These are phyloP conservation scores for Lactarius trivialis DNA, from an alignment of 768 basidiomycete species.

Conservation along the genomic window DNA sequence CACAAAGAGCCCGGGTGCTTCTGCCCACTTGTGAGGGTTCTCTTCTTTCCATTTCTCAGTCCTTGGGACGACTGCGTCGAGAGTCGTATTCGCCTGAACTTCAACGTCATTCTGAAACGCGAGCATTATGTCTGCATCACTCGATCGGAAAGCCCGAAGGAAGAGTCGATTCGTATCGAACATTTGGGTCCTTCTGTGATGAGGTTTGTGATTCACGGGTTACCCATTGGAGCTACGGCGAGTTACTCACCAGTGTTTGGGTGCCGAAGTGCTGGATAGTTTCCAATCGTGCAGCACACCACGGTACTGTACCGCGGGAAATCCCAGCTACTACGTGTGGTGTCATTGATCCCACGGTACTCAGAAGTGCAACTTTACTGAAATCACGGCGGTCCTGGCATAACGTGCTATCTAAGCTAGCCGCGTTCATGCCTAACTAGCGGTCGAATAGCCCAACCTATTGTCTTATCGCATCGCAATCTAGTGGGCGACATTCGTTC, in stretches of 20 bases:
- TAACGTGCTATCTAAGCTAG: background rate
- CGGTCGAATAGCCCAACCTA: background rate
- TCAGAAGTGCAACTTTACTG: background rate
- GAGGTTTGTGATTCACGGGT: background rate
- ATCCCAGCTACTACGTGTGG: background rate
- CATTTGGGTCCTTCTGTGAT: background rate
- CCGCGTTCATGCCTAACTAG: background rate
- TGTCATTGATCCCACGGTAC: background rate
- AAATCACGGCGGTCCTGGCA: background rate
- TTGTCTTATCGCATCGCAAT: background rate
- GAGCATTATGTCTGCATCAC: background rate
- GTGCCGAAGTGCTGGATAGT: background rate
- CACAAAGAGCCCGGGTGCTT: background rate
- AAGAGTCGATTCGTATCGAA: background rate
- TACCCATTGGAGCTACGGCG: background rate
- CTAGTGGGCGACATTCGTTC: background rate
- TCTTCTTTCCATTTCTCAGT: constrained; percentile 4
- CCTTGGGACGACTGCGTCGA: background rate
- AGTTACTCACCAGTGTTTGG: background rate
- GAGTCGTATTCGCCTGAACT: background rate
- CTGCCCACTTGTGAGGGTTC: background rate
- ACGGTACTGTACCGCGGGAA: background rate
- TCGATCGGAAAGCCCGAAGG: background rate
- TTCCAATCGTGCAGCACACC: background rate
- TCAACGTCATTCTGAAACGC: background rate